Evolutionary conservation across 805 yeast species (phyloP).

Genomic region (Myxozyma monticola): DNA sequence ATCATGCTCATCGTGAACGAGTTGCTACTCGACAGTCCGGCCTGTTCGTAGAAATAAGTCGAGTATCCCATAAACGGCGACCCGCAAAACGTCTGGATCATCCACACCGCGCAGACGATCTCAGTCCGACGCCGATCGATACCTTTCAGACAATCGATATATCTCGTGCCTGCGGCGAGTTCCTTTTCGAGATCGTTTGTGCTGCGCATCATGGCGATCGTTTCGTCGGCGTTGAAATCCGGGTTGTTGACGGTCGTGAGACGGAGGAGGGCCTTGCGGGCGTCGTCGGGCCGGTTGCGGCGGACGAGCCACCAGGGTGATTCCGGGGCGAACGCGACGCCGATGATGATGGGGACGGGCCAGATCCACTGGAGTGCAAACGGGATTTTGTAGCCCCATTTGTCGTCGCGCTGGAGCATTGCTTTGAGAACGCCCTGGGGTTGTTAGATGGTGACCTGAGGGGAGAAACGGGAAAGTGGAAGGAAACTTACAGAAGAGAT

Average conservation of each 20-base stretch:
- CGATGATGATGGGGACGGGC: constrained; percentile 51
- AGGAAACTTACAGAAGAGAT: constrained; percentile 42
- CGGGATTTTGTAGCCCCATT: constrained; percentile 53
- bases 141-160: constrained; percentile 11
- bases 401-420: constrained; percentile 27
- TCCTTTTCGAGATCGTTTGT: constrained; percentile 11
- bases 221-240: background rate
- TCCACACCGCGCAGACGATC: constrained; percentile 40
- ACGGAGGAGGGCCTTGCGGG: constrained; percentile 4
- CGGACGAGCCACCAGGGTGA: too few species aligned
- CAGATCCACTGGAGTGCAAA: constrained; percentile 63
- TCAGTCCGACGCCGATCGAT: constrained; percentile 27
- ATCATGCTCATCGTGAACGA: constrained; percentile 9
- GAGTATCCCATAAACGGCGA: constrained; percentile 33
- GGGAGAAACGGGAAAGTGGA: too few species aligned
- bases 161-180: background rate
- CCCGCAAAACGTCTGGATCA: constrained; percentile 30
- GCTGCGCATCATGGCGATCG: constrained; percentile 14
- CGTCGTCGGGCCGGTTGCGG: constrained; percentile 7
- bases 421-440: constrained; percentile 45
- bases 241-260: constrained; percentile 1
- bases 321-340: constrained; percentile 46
- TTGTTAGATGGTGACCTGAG: too few species aligned
- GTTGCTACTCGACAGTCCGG: constrained; percentile 25
- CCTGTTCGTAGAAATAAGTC: constrained; percentile 51